Base-by-base conservation (phyloP, 768 basidiomycete species). In the Macrolepiota fuliginosa region DNA sequence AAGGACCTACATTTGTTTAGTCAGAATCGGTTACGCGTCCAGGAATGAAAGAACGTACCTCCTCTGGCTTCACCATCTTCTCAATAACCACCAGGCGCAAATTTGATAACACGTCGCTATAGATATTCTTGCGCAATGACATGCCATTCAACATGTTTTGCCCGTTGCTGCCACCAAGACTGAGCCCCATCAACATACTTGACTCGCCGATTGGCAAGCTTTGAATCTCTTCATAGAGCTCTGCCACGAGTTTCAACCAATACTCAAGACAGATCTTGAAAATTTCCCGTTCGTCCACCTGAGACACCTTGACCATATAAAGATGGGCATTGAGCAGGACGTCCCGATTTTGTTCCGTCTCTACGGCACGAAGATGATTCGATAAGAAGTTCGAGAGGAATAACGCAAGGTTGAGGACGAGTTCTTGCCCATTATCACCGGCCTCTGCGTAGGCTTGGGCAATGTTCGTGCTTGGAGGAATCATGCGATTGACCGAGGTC, bases 231-330 rank as follows among this genome's bases (percentile, higher is more conserved):
- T 98, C 96, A 71, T 99, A 98, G 19, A 99, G 83, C 71, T 97
- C 96, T 1, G 94, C 87, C 13, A 99, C 96, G 27, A 99, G 88
- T 74, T 96, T 95, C 58, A 88, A 74, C 94, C 97, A 99, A 77
- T 98, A 99, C 71, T 98, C 97, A 69, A 98, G 77, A 67, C 96
- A 97, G 69, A 99, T 97, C 77, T 99, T 99, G 87, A 98, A 98
- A 65, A 99, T 91, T 74, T 99, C 97, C 55, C 96, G 89, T 71
- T 99, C 97, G 68, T 99, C 96, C 37, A 99, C 97, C 67, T 95
- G 94, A 0, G 94, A 96, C 39, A 99, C 88, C 76, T 98, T 98
- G 71, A 98, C 93, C 86, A 99, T 94, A 76, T 98, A 99, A 29
- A 96, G 79, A 74, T 99, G 96, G 0, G 96, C 96, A 71, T 98